These are phyloP conservation scores for Chrysopogon serrulatus DNA, from an alignment of 176 grass and related monocot species.

Conservation along the genomic window DNA sequence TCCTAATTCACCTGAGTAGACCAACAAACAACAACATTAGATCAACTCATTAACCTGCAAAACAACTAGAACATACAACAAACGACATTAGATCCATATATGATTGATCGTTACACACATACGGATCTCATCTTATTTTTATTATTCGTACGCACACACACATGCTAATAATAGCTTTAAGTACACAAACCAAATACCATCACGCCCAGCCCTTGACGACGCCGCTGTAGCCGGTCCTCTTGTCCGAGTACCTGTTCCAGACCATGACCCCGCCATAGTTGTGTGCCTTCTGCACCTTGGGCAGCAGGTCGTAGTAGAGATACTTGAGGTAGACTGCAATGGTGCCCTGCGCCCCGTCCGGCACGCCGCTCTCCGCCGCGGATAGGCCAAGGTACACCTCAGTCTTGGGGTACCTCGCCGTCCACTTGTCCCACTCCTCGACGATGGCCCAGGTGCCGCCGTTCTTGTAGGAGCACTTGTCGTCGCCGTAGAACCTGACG, in stretches of 20 bases:
- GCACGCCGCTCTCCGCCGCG: not conserved
- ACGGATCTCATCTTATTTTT: too few species aligned
- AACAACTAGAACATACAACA: too few species aligned
- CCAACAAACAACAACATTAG: too few species aligned
- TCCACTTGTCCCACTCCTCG: conserved; percentile 20
- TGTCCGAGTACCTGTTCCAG: not conserved
- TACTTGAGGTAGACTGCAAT: not conserved
- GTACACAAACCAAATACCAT: too few species aligned
- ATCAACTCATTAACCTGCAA: too few species aligned
- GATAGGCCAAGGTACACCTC: not conserved
- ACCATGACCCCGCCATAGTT: not conserved
- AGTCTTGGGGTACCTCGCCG: not conserved
- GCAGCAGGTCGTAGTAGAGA: not conserved
- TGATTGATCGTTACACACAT: too few species aligned
- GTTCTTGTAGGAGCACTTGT: conserved; percentile 19
- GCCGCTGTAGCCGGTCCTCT: not conserved
- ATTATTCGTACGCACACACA: too few species aligned
- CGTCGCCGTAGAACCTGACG: conserved; percentile 66
- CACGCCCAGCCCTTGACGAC: not conserved
- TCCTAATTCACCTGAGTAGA: too few species aligned
- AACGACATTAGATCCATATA: too few species aligned
- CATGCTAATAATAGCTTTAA: too few species aligned
- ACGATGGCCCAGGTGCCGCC: not conserved
- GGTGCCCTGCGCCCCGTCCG: not conserved
- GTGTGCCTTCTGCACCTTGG: not conserved